These are phyloP conservation scores for Aphanomyces astaci DNA, from an alignment of 352 stramenopile species.

Conservation along the genomic window DNA sequence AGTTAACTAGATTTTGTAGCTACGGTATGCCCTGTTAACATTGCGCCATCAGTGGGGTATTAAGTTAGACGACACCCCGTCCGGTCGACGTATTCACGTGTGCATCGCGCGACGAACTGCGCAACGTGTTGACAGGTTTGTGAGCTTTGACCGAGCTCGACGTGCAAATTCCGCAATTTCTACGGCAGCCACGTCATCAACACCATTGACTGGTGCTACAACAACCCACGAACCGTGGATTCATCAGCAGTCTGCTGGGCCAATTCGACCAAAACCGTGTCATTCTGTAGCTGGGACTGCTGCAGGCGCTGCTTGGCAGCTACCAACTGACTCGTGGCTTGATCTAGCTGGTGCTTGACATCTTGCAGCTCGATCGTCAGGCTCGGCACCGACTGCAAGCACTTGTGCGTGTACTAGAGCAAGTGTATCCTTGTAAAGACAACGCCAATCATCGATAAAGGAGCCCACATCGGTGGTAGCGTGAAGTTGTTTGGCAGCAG, in stretches of 20 bases:
- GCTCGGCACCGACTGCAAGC: neutral
- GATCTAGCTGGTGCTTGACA: neutral
- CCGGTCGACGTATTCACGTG: neutral
- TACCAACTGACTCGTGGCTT: neutral
- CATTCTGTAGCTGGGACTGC: conserved; percentile 27
- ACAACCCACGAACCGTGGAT: too few species aligned
- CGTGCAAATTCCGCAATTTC: neutral
- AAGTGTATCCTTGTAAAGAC: neutral
- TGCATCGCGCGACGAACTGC: conserved; percentile 9
- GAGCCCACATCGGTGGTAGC: neutral
- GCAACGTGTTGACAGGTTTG: neutral
- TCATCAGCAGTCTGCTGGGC: neutral
- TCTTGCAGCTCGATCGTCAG: neutral
- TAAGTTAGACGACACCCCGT: neutral
- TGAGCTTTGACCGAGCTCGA: neutral
- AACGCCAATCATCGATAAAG: neutral
- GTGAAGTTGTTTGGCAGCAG: neutral
- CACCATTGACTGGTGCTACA: too few species aligned
- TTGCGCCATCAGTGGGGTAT: too few species aligned
- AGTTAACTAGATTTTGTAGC: too few species aligned
- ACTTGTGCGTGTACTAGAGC: neutral
- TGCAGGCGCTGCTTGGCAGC: neutral
- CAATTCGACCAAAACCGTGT: neutral
- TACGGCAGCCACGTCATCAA: neutral
- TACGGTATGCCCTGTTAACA: too few species aligned